A percentile compares a stretch with the other conserved stretches of the same genome.
Evolutionary conservation across 108 stramenopile species (phyloP).

Genomic region (Skeletonema grethae): DNA sequence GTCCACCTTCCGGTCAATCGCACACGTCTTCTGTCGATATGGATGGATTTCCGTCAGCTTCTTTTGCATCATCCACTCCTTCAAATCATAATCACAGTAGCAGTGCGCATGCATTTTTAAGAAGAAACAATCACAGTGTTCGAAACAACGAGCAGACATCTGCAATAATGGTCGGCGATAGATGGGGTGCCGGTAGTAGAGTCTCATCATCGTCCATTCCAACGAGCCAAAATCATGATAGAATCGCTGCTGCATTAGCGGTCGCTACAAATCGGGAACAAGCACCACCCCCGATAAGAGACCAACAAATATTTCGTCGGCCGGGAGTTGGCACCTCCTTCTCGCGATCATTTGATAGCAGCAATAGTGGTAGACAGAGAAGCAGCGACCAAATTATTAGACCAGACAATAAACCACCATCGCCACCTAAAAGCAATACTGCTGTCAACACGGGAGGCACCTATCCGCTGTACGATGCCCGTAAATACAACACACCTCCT

Average conservation of each 20-base stretch:
- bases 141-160: neutral
- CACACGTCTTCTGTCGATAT: neutral
- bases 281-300: constrained; percentile 1
- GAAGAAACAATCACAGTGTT: neutral
- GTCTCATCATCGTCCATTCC: neutral
- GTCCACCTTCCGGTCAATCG: neutral
- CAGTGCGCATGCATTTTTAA: neutral
- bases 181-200: neutral
- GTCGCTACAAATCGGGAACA: neutral
- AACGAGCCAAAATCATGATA: neutral
- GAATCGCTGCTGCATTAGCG: neutral
- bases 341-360: constrained; percentile 4
- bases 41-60: constrained; percentile 2
- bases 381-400: neutral
- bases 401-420: constrained; percentile 1
- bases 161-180: neutral
- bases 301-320: constrained; percentile 33
- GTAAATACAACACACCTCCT: neutral
- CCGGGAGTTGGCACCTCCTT: neutral
- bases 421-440: neutral
- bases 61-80: neutral
- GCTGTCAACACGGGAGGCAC: neutral
- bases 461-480: constrained; percentile 9
- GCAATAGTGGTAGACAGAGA: constrained; percentile 2
- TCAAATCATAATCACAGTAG: neutral